Conservation (phyloP, 1,284 basidiomycete genomes). For the Cutaneotrichosporon sp. region DNA sequence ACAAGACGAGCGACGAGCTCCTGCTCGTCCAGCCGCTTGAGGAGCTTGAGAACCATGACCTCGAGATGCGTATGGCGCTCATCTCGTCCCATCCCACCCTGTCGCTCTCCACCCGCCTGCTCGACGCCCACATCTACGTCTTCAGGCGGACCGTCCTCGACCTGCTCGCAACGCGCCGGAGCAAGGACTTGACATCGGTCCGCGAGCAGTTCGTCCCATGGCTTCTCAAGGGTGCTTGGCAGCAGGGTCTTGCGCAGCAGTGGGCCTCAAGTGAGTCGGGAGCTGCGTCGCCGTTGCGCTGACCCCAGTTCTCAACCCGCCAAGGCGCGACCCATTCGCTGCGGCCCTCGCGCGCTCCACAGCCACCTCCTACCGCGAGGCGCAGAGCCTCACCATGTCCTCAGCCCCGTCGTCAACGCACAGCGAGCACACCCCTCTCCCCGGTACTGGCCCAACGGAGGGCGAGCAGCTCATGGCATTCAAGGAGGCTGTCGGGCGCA, state of each 20-base stretch:
- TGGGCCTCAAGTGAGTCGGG: conserved; percentile 42
- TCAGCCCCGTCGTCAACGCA: conserved; percentile 17
- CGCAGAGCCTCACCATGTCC: conserved; percentile 10
- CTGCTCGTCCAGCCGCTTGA: conserved; percentile 64
- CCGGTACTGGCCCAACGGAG: not conserved
- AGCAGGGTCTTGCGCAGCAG: conserved; percentile 34
- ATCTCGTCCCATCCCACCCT: conserved; percentile 64
- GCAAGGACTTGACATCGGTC: conserved; percentile 64
- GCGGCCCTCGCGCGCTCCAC: conserved; percentile 46
- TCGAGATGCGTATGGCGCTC: conserved; percentile 67
- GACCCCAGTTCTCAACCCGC: conserved; percentile 40
- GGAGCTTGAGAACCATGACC: conserved; percentile 58
- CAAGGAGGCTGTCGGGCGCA: not conserved
- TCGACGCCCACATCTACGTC: conserved; percentile 87
- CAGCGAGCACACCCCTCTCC: conserved; percentile 22
- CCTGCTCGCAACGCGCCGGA: conserved; percentile 59
- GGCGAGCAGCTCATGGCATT: not conserved
- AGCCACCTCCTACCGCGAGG: conserved; percentile 23
- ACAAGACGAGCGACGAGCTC: conserved; percentile 57
- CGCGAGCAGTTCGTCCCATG: conserved; percentile 83
- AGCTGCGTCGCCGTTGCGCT: not conserved
- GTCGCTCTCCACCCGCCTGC: conserved; percentile 63
- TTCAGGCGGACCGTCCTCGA: conserved; percentile 72
- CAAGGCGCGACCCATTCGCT: conserved; percentile 41
- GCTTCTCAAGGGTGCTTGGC: conserved; percentile 76